phyloP scores from a whole-genome alignment of 169 alveolate genomes.

The Neospora caninum region DNA sequence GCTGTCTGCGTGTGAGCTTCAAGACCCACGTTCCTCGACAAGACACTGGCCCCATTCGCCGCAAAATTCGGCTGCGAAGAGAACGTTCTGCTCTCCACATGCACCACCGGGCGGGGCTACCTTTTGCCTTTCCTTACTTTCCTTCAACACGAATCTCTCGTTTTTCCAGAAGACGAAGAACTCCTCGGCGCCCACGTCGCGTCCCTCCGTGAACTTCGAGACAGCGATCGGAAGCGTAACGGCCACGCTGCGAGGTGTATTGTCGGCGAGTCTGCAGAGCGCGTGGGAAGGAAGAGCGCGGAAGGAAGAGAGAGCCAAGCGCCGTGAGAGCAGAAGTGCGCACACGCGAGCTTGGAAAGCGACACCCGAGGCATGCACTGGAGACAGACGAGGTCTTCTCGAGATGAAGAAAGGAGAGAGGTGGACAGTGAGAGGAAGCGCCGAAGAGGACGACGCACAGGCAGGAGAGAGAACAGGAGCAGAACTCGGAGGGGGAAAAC shows the following conservation, averaged over 20 bases:
- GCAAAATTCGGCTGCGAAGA: no score
- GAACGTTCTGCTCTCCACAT: no score
- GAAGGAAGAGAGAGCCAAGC: no score
- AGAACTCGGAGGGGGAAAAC: neutral
- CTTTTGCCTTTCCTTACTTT: constrained; percentile 24
- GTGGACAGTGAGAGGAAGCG: neutral
- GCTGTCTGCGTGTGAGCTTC: no score
- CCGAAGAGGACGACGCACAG: neutral
- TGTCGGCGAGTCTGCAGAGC: constrained; percentile 54
- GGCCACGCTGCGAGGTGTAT: constrained; percentile 45
- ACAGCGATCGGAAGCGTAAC: constrained; percentile 49
- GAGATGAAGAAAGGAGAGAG: neutral
- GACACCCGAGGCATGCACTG: no score
- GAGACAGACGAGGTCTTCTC: neutral
- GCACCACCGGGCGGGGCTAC: neutral
- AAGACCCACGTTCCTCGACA: no score
- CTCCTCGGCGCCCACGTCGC: constrained; percentile 45
- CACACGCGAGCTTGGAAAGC: no score
- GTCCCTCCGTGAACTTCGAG: constrained; percentile 44
- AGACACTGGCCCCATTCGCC: no score
- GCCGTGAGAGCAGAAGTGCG: no score
- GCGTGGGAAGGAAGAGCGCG: neutral
- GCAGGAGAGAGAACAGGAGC: neutral
- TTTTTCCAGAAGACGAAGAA: constrained; percentile 44
- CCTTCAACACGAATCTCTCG: constrained; percentile 37